Conservation (phyloP, 805 yeast genomes). For the Saccharomycopsis olivae region DNA sequence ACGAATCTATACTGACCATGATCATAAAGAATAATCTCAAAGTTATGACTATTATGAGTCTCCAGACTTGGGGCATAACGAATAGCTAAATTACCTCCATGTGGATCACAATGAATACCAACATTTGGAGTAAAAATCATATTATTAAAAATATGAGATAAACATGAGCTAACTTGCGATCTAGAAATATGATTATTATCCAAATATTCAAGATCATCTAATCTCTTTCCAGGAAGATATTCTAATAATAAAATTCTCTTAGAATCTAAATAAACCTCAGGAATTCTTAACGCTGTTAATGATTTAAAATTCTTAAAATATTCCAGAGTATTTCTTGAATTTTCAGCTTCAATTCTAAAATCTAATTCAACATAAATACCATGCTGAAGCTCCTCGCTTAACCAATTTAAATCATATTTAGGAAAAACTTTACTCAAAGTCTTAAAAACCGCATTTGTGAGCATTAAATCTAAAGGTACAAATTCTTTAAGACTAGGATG, state of each 20-base stretch:
- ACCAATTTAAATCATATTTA: conserved; percentile 87
- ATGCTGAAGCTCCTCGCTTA: conserved; percentile 83
- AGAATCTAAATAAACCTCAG: conserved; percentile 55
- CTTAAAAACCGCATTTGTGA: conserved; percentile 68
- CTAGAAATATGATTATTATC: conserved; percentile 55
- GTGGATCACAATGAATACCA: conserved; percentile 95
- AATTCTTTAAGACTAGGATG: conserved; percentile 81
- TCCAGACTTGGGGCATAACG: conserved; percentile 29
- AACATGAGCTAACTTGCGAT: conserved; percentile 70
- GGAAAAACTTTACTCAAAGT: conserved; percentile 76
- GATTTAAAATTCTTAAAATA: conserved; percentile 49
- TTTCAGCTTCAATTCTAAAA: conserved; percentile 76
- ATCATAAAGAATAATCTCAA: conserved; percentile 86
- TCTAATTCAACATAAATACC: conserved; percentile 89
- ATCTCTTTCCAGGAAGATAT: conserved; percentile 67
- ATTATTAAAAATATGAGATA: conserved; percentile 82
- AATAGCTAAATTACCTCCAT: conserved; percentile 92
- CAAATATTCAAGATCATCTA: conserved; percentile 65
- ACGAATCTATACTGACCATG: conserved; percentile 90
- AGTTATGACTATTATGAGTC: conserved; percentile 46
- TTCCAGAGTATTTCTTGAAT: conserved; percentile 59
- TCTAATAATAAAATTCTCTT: conserved; percentile 81
- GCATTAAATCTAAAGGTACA: conserved; percentile 79
- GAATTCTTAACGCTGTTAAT: conserved; percentile 72
- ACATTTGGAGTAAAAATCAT: conserved; percentile 94